Evolutionary conservation across 2,329 filamentous ascomycete species (phyloP).

Genomic region (Colletotrichum theobromicola): DNA sequence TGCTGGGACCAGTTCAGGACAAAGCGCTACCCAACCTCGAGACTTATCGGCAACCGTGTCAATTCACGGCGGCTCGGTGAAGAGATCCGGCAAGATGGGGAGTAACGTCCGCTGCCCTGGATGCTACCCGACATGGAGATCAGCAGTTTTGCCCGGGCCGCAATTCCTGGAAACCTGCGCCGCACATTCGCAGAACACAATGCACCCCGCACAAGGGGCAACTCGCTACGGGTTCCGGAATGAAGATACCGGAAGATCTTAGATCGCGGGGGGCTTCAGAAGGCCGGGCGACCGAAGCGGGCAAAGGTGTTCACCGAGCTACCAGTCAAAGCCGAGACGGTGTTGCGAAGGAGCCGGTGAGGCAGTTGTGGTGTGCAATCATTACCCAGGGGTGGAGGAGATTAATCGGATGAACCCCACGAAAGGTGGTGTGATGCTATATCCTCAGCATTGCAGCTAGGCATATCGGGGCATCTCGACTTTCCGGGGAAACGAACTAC

Average conservation of each 20-base stretch:
- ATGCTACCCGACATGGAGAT: background rate
- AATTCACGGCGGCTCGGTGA: background rate
- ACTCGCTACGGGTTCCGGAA: background rate
- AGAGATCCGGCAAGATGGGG: background rate
- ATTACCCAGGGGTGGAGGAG: background rate
- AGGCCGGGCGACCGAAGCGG: background rate
- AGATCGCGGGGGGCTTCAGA: background rate
- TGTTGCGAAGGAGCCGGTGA: background rate
- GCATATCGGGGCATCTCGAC: background rate
- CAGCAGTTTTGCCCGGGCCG: background rate
- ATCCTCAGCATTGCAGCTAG: background rate
- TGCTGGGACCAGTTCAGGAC: background rate
- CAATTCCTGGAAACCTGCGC: background rate
- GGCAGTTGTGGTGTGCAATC: background rate
- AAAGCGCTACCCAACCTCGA: background rate
- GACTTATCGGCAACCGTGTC: background rate
- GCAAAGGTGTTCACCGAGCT: background rate
- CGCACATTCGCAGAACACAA: background rate
- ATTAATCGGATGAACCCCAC: background rate
- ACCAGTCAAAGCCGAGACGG: background rate
- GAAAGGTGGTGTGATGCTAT: conserved; percentile 1
- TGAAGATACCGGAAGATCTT: background rate
- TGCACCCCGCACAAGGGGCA: background rate
- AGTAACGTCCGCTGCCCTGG: background rate
- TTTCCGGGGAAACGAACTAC: background rate